Evolutionary conservation across 140 eudicot species (phyloP).

Genomic region (Anethum foeniculum): DNA sequence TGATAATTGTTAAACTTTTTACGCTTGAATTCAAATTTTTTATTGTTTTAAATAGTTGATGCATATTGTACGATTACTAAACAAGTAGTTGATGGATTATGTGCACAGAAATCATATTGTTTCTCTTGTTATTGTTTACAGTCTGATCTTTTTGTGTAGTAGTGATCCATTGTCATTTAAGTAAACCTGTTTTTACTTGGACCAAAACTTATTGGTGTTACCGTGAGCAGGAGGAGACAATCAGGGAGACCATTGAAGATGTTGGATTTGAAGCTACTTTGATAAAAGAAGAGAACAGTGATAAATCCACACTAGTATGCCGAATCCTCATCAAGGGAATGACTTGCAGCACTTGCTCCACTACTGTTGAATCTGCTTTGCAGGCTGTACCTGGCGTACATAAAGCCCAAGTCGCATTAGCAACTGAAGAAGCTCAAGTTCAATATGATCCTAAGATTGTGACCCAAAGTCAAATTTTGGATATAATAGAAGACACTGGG

Average conservation of each 20-base stretch:
- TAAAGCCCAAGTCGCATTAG: constrained; percentile 79
- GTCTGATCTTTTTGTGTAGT: neutral
- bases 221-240: constrained; percentile 53
- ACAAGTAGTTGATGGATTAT: neutral
- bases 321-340: constrained; percentile 69
- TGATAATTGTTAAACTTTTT: neutral
- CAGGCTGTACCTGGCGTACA: constrained; percentile 47
- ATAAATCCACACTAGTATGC: constrained; percentile 57
- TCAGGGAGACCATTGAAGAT: constrained; percentile 82
- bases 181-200: neutral
- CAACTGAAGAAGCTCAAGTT: constrained; percentile 86
- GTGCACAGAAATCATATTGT: neutral
- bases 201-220: neutral
- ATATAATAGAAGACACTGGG: constrained; percentile 59
- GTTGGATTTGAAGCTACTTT: constrained; percentile 74
- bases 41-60: neutral
- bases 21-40: neutral
- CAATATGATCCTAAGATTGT: constrained; percentile 62
- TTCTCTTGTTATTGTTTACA: neutral
- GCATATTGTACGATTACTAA: neutral
- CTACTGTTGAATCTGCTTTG: constrained; percentile 52
- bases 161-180: neutral
- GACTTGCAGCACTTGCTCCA: constrained; percentile 89
- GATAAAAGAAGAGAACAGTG: constrained; percentile 40
- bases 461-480: constrained; percentile 30